These are phyloP conservation scores for Verticillium isaacii DNA, from an alignment of 2,329 filamentous ascomycete genomes.

Conservation along the genomic window DNA sequence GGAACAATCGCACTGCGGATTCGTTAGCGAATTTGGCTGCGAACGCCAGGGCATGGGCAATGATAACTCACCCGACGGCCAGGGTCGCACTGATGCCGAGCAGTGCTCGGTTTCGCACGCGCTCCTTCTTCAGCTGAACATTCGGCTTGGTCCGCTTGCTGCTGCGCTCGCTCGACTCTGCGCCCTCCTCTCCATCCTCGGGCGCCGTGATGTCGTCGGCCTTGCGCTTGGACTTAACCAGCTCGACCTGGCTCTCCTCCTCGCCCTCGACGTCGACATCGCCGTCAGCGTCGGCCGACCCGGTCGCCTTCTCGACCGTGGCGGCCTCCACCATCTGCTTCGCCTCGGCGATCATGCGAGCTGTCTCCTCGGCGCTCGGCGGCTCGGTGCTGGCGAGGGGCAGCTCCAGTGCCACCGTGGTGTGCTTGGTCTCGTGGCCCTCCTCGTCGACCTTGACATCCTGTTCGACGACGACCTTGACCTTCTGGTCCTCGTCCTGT, in stretches of 20 bases:
- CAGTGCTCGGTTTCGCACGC: slow-evolving; percentile 78
- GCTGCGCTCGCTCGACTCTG: slow-evolving; percentile 31
- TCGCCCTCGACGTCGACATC: slow-evolving; percentile 29
- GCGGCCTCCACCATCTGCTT: slow-evolving; percentile 80
- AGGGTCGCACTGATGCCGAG: slow-evolving; percentile 83
- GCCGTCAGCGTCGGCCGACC: slow-evolving; percentile 26
- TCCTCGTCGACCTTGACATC: slow-evolving; percentile 48
- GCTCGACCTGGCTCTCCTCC: slow-evolving; percentile 27
- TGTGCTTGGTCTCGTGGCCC: slow-evolving; percentile 64
- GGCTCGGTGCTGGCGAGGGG: slow-evolving; percentile 58
- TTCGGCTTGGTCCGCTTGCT: slow-evolving; percentile 80
- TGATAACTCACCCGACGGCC: slow-evolving; percentile 75
- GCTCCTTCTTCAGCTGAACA: slow-evolving; percentile 77
- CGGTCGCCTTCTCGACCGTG: slow-evolving; percentile 35
- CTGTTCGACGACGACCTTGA: slow-evolving; percentile 67
- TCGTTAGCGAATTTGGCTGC: slow-evolving; percentile 8
- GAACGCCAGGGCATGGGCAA: neutral
- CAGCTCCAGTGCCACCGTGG: slow-evolving; percentile 71
- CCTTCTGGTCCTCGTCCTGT: slow-evolving; percentile 52
- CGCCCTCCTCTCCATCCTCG: slow-evolving; percentile 48
- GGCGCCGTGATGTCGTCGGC: slow-evolving; percentile 67
- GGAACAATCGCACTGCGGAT: slow-evolving; percentile 39
- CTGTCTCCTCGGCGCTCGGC: slow-evolving; percentile 70
- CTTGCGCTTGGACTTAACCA: slow-evolving; percentile 63
- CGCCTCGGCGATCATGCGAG: slow-evolving; percentile 80